A percentile compares a stretch with the other conserved stretches of the same genome.
phyloP scores from a whole-genome alignment of 148 eudicot genomes.

The Camellia granthamiana region DNA sequence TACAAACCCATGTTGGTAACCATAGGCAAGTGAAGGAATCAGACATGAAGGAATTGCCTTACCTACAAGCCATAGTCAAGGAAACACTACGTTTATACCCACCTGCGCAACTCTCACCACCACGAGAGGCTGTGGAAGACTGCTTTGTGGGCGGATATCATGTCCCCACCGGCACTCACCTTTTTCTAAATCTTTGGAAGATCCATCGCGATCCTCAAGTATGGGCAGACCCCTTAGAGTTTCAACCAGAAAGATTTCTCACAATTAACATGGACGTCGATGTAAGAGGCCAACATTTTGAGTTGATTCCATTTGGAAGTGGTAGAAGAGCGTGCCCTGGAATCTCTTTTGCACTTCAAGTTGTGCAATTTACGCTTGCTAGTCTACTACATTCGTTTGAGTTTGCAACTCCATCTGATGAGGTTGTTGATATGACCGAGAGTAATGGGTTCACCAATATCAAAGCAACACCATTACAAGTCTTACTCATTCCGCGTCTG shows the following conservation, averaged over 20 bases:
- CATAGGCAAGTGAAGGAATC: constrained; percentile 1
- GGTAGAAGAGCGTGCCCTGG: constrained; percentile 28
- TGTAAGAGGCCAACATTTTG: constrained; percentile 15
- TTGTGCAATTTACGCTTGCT: constrained; percentile 7
- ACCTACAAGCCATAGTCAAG: constrained; percentile 10
- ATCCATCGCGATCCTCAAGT: constrained; percentile 15
- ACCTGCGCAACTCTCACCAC: background rate
- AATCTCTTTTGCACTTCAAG: constrained; percentile 15
- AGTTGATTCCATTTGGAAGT: constrained; percentile 26
- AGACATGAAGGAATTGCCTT: background rate
- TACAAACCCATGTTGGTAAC: background rate
- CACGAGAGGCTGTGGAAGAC: background rate
- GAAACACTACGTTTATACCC: constrained; percentile 2
- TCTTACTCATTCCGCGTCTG: constrained; percentile 14
- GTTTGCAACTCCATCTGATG: background rate
- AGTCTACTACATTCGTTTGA: constrained; percentile 22
- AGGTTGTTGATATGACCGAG: constrained; percentile 20
- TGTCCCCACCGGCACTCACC: constrained; percentile 7
- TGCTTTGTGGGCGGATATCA: constrained; percentile 9
- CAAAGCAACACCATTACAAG: constrained; percentile 21
- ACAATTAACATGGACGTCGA: constrained; percentile 21
- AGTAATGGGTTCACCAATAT: constrained; percentile 14
- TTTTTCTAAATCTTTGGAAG: constrained; percentile 14
- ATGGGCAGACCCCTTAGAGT: constrained; percentile 10
- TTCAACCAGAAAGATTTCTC: constrained; percentile 23